phyloP scores from a whole-genome alignment of 2,329 filamentous ascomycete species.

The Aspergillus glaucus region DNA sequence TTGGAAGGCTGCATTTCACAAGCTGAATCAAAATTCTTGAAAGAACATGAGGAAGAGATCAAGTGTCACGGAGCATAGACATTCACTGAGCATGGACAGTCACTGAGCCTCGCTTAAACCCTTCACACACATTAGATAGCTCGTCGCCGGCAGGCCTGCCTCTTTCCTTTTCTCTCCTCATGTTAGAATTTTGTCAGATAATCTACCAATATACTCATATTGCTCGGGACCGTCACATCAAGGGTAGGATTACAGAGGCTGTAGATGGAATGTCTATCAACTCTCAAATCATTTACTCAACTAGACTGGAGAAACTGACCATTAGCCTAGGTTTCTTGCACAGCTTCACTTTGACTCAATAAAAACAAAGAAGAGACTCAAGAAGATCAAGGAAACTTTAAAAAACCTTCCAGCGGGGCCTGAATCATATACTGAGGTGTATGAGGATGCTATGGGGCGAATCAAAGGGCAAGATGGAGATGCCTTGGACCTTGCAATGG shows the following conservation, averaged over 20 bases:
- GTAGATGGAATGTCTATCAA: slow-evolving; percentile 25
- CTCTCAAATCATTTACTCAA: slow-evolving; percentile 5
- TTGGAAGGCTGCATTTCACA: slow-evolving; percentile 11
- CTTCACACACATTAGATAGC: too few relatives aligned
- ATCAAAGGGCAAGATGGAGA: slow-evolving; percentile 32
- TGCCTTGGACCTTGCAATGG: too few relatives aligned
- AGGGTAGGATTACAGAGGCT: slow-evolving; percentile 16
- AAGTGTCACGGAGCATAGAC: too few relatives aligned
- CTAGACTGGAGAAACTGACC: not conserved
- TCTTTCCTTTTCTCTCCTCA: too few relatives aligned
- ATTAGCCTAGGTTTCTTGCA: slow-evolving; percentile 17
- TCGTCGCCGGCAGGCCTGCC: too few relatives aligned
- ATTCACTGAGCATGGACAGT: too few relatives aligned
- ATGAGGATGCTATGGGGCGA: slow-evolving; percentile 37
- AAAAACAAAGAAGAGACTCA: too few relatives aligned
- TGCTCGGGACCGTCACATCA: too few relatives aligned
- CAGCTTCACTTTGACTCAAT: slow-evolving; percentile 15
- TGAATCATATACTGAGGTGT: slow-evolving; percentile 33
- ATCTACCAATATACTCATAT: too few relatives aligned
- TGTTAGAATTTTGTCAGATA: too few relatives aligned
- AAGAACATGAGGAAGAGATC: slow-evolving; percentile 12
- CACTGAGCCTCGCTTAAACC: too few relatives aligned
- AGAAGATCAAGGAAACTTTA: slow-evolving; percentile 16
- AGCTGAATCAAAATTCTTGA: slow-evolving; percentile 3
- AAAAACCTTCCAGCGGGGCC: slow-evolving; percentile 23